Base-by-base conservation (phyloP, 2,329 filamentous ascomycete genomes). In the Botryotinia narcissicola region DNA sequence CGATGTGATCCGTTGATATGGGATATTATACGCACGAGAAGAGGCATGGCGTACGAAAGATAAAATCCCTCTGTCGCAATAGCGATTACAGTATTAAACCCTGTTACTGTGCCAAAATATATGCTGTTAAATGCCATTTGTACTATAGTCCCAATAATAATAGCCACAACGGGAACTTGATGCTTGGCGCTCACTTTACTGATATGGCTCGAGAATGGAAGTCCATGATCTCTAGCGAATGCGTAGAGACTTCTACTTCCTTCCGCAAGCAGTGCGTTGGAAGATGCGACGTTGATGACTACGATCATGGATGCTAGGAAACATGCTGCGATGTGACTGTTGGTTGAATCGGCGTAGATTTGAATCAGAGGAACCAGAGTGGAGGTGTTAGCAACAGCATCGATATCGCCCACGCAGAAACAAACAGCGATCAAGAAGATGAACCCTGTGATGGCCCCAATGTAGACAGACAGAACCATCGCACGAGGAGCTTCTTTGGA, bases 21-120 rank as follows among this genome's bases (percentile, higher is more conserved):
- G 14, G 84, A 84, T 40, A 86, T 81, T 37, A 89, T 82, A 60
- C 87, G 85, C 20, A 84, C 84, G 29, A 87, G 78, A 0, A 89
- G 82, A 0, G 87, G 86, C 81, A 88, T 86, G 18, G 87, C 86
- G 76, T 89, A 89, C 0, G 87, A 89, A 1, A 89, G 81, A 76
- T 89, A 89, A 76, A 89, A 89, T 0, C 87, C 88, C 75, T 87
- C 84, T 0, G 87, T 89, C 0, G 87, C 84, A 71, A 89, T 88
- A 9, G 86, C 83, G 66, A 89, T 85, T 29, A 89, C 85, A 0
- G 87, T 89, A 66, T 87, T 84, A 77, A 88, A 88, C 0, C 86
- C 87, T 0, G 86, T 87, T 1, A 83, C 82, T 0, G 85, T 87
- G 1, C 86, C 86, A 73, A 88, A 88, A 74, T 88, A 87, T 63